Evolutionary conservation across 1,284 basidiomycete species (phyloP).

Genomic region (Trichosporon coremiiforme): DNA sequence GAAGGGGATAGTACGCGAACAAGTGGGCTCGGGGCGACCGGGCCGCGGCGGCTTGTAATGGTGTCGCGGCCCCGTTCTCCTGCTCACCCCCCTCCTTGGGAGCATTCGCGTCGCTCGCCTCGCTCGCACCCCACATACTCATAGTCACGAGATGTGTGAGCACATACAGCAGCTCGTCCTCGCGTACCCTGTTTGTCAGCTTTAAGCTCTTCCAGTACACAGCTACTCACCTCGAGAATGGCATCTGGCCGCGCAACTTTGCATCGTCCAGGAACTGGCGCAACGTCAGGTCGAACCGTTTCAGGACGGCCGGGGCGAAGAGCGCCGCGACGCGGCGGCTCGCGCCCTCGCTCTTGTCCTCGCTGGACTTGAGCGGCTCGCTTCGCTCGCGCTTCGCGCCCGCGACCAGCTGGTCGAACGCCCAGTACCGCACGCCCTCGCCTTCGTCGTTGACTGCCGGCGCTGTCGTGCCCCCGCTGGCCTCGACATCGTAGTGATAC

Average conservation of each 20-base stretch:
- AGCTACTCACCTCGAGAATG: conserved; percentile 71
- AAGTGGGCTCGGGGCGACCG: conserved; percentile 75
- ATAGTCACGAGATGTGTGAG: conserved; percentile 72
- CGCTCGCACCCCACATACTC: conserved; percentile 68
- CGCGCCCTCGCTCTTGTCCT: background rate
- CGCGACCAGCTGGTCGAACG: conserved; percentile 79
- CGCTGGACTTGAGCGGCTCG: too few species aligned
- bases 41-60: conserved; percentile 57
- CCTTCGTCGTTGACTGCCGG: conserved; percentile 62
- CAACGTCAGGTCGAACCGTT: conserved; percentile 70
- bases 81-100: too few species aligned
- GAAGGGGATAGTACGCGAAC: conserved; percentile 76
- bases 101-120: background rate
- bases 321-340: conserved; percentile 21
- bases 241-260: conserved; percentile 74
- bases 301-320: conserved; percentile 61
- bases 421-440: conserved; percentile 91
- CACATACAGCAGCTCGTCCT: conserved; percentile 86
- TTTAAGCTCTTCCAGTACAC: conserved; percentile 11
- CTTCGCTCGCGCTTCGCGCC: background rate
- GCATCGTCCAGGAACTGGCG: conserved; percentile 78
- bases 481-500: conserved; percentile 57
- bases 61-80: too few species aligned
- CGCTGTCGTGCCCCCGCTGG: conserved; percentile 41
- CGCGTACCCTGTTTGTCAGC: conserved; percentile 65